Conservation (phyloP, 2,329 filamentous ascomycete genomes). For the Pestalotiopsis sp. region DNA sequence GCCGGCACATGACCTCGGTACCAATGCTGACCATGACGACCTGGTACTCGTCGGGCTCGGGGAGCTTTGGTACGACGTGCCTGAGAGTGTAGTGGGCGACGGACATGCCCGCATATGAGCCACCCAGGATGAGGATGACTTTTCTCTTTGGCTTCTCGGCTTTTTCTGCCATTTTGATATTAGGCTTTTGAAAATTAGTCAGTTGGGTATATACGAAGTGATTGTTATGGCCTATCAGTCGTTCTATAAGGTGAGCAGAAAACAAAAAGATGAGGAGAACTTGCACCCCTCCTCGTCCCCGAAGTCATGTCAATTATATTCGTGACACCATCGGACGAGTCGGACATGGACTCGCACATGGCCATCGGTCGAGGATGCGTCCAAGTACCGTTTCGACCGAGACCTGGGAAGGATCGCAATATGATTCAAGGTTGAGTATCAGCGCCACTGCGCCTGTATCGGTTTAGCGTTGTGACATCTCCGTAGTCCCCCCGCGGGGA, state of each 20-base stretch:
- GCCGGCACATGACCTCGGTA: conserved; percentile 40
- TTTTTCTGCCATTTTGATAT: neutral
- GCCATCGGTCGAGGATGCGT: neutral
- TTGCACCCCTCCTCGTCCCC: neutral
- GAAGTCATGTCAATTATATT: neutral
- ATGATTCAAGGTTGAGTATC: neutral
- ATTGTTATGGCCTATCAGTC: neutral
- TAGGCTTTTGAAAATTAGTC: neutral
- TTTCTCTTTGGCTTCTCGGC: conserved; percentile 17
- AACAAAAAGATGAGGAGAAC: neutral
- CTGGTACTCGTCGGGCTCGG: conserved; percentile 35
- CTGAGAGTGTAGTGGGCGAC: conserved; percentile 54
- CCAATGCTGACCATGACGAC: conserved; percentile 44
- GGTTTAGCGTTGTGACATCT: neutral
- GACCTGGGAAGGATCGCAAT: neutral
- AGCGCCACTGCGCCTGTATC: neutral
- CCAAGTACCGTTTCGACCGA: neutral
- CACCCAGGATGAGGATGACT: conserved; percentile 53
- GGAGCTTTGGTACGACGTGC: conserved; percentile 45
- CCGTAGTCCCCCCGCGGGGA: neutral
- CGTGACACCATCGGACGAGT: neutral
- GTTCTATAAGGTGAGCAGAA: neutral
- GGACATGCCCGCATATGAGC: conserved; percentile 51
- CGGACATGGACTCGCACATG: neutral
- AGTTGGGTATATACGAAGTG: neutral